Base-by-base conservation (phyloP, 2,329 filamentous ascomycete species). In the Aspergillus fijiensis region DNA sequence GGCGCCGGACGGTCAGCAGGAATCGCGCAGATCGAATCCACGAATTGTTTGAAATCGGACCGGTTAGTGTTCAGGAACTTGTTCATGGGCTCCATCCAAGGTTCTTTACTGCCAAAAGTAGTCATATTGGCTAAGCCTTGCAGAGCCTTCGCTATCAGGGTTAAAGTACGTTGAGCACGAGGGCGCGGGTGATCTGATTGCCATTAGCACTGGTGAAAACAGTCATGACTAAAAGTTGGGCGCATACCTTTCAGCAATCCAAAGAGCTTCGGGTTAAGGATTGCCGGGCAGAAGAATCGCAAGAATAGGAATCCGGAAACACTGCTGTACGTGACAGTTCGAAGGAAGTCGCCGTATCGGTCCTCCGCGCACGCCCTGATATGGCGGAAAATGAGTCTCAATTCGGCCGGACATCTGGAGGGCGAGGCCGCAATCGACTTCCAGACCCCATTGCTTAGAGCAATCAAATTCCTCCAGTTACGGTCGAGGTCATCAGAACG, bases 81-180 rank as follows among this genome's bases (percentile, higher is more conserved):
- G 72, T 97, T 98, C 94, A 98, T 98, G 0, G 92, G 92, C 77
- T 96, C 93, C 93, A 98, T 97, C 92, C 92, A 98, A n/a, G 89
- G 87, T 75, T 98, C 94, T 73, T 96, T 96, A 71, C 90, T 93
- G 47, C 94, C 94, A 72, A 97, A 97, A 0, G 87, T 92, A 2
- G 91, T 91, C 77, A 97, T 84, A 73, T 97, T 97, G 19, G 92
- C 92, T 60, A 98, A 82, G 16, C 92, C 93, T 76, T 97, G 93
- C 9, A 98, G 80, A 1, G 90, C 91, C 76, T 98, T 98, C 25
- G 94, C 92, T 61, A 98, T 93, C 53, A 98, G 83, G 0, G 94
- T 97, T 56, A 97, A 83, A 0, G 93, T 96, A 48, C 94, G 87
- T 72, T 96, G 91, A 11, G 93, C 91, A 56, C 88, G 88, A 27